phyloP scores from a whole-genome alignment of 306 rosid genomes.

The Cicer arietinum region DNA sequence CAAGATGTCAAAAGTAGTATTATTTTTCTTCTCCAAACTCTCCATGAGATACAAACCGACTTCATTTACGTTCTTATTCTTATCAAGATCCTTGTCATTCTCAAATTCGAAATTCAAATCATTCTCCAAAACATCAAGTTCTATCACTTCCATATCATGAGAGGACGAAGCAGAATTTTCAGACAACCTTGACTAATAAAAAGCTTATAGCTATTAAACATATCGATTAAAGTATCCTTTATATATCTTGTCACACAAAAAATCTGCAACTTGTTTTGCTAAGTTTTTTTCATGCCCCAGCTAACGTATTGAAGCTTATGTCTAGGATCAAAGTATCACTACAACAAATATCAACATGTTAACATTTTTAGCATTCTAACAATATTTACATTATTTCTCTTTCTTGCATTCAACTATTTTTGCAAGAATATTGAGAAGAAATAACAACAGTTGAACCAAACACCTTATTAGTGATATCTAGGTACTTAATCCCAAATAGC shows the following conservation, averaged over 20 bases:
- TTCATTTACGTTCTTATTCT: not conserved
- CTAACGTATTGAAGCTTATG: not conserved
- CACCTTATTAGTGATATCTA: not conserved
- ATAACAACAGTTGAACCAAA: not conserved
- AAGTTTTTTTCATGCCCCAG: not conserved
- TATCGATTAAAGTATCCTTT: not conserved
- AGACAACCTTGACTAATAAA: too few relatives aligned
- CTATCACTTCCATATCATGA: not conserved
- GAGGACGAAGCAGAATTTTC: too few relatives aligned
- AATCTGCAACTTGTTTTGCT: not conserved
- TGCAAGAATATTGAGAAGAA: not conserved
- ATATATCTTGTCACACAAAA: too few relatives aligned
- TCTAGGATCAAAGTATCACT: not conserved
- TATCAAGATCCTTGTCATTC: not conserved
- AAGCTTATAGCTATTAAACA: too few relatives aligned
- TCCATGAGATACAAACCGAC: not conserved
- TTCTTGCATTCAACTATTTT: not conserved
- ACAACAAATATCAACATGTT: not conserved
- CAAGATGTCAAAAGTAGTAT: not conserved
- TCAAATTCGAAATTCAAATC: not conserved
- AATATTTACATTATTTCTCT: too few relatives aligned
- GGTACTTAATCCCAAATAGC: too few relatives aligned
- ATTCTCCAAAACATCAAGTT: too few relatives aligned
- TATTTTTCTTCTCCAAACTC: not conserved
- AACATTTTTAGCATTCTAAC: not conserved